Base-by-base conservation (phyloP, 768 basidiomycete species). In the Lyophyllum decastes region DNA sequence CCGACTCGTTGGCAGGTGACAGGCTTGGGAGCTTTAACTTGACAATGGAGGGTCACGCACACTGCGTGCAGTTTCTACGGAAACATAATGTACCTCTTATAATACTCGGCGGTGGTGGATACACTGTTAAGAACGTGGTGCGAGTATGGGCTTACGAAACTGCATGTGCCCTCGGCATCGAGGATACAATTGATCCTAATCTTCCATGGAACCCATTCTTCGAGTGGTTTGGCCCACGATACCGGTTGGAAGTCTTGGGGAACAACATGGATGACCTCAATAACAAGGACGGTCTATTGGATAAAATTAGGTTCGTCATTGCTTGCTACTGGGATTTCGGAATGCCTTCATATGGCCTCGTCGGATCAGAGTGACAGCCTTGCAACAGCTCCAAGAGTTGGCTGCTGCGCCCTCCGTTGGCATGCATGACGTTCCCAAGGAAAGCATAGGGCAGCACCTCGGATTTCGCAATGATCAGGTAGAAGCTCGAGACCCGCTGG, bases 181-280 rank as follows among this genome's bases (percentile, higher is more conserved):
- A 95, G 67, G 77, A 91, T 41, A 82, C 82, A 12, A 87, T 92
- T 53, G 88, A 93, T 67, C 80, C 82, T 19, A 89, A 91, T 63
- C 73, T 94, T 56, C 92, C 91, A 1, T 94, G 87, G 85, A 92
- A 88, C 71, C 84, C 88, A 63, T 96, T 94, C 70, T 92, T 98
- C 68, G 96, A 98, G 71, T 99, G 95, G 88, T 98, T 95, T 70
- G 97, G 95, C 0, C 96, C 96, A 16, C 78, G 95, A 59, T 99
- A 95, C 73, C 81, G 95, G 59, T 78, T 99, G 35, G 95, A 98
- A 67, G 95, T 99, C 1, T 81, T 86, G 24, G 81, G 84, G 61
- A 98, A 90, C 66, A 98, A 98, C 67, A 93, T 96, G 90, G 95
- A 97, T 59, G 94, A 98, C 66, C 74, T 92, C 65, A 99, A 98